phyloP scores from a whole-genome alignment of 305 asterid genomes.

The Rubia peregrina region DNA sequence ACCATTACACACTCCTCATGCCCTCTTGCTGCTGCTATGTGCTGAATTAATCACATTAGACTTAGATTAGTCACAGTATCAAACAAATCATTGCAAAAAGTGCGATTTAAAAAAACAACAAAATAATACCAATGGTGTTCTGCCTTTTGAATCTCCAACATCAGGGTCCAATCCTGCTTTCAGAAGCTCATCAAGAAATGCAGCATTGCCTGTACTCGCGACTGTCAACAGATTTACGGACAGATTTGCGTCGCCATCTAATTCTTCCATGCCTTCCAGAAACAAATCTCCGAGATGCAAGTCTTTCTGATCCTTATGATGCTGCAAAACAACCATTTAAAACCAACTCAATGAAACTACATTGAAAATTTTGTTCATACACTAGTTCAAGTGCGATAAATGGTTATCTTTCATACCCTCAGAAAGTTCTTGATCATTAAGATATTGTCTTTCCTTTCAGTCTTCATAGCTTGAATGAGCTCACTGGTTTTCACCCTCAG shows the following conservation, averaged over 20 bases:
- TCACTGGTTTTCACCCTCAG: constrained; percentile 58
- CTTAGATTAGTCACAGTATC: neutral
- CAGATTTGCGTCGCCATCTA: constrained; percentile 41
- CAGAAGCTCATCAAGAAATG: constrained; percentile 77
- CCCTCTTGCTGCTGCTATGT: constrained; percentile 76
- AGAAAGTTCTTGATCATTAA: constrained; percentile 72
- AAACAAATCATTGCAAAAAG: neutral
- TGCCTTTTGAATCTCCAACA: constrained; percentile 68
- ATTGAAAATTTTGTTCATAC: neutral
- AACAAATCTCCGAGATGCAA: constrained; percentile 50
- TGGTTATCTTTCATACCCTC: constrained; percentile 32
- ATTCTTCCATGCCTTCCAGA: constrained; percentile 44
- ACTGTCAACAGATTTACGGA: constrained; percentile 68
- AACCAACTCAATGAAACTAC: no score
- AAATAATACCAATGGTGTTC: constrained; percentile 63
- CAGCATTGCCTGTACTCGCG: constrained; percentile 77
- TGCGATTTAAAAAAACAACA: neutral
- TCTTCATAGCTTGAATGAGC: constrained; percentile 59
- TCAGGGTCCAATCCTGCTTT: constrained; percentile 78
- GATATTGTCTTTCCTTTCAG: constrained; percentile 54
- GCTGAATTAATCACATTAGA: constrained; percentile 36
- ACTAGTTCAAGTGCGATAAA: neutral
- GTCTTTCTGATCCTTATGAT: constrained; percentile 69
- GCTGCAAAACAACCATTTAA: constrained; percentile 34
- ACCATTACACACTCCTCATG: constrained; percentile 77